Percentiles rank a stretch among this genome's conserved stretches.
Evolutionary conservation across 129 eudicot species (phyloP).

Genomic region (Saposhnikovia divaricata): DNA sequence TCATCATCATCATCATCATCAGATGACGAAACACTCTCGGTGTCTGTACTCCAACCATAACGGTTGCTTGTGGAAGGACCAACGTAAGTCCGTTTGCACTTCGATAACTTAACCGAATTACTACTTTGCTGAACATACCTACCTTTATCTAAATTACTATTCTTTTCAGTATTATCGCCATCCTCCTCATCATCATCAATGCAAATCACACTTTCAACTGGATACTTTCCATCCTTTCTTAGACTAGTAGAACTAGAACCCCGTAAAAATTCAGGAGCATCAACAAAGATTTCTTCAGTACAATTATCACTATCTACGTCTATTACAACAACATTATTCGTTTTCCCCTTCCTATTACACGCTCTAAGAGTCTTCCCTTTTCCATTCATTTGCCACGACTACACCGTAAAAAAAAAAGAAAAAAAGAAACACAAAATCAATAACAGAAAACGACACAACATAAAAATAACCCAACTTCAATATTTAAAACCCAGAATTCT

Average conservation of each 20-base stretch:
- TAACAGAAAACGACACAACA: neutral
- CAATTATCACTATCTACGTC: conserved; percentile 56
- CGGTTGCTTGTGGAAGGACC: conserved; percentile 30
- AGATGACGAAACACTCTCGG: conserved; percentile 30
- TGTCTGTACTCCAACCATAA: conserved; percentile 34
- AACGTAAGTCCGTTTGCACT: conserved; percentile 59
- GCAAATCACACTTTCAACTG: conserved; percentile 37
- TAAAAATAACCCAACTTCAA: neutral
- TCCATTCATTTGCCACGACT: conserved; percentile 23
- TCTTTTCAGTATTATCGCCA: conserved; percentile 25
- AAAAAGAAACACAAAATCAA: neutral
- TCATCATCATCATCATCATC: conserved; percentile 46
- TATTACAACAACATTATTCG: conserved; percentile 42
- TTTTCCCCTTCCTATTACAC: conserved; percentile 26
- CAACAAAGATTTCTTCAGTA: conserved; percentile 37
- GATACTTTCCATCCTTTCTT: conserved; percentile 25
- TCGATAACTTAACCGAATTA: conserved; percentile 55
- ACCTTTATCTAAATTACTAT: conserved; percentile 13
- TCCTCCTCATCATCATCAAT: conserved; percentile 30
- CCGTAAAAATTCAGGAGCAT: conserved; percentile 34
- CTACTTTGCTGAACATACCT: conserved; percentile 21
- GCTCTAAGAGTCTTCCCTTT: conserved; percentile 32
- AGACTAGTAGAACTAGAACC: conserved; percentile 30
- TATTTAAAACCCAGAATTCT: neutral
- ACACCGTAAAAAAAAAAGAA: conserved; percentile 18